Base-by-base conservation (phyloP, 192 early-diverging fungal genomes). In the Backusella sp. region DNA sequence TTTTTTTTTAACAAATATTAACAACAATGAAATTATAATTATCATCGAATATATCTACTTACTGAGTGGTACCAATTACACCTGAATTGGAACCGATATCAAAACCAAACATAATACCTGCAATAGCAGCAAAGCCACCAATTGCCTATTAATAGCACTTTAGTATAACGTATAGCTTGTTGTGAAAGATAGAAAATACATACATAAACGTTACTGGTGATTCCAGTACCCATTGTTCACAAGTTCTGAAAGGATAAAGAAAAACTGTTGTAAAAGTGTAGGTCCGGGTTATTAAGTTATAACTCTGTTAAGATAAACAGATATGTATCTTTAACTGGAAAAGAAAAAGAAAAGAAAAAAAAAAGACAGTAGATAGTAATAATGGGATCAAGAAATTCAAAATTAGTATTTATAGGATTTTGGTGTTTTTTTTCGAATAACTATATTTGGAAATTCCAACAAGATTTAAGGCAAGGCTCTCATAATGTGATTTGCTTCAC, bases 41-140 rank as follows among this genome's bases (percentile, higher is more conserved):
- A 21, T 14, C 26, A 46, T 32, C 17, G 19, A 39, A 34, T 21
- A 21, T 36, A 4, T 23, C 15, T 46, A 42, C 76, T 62, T 77
- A 77, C 76, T 78, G 77, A 4, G 0, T 6, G 6, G 81, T 86
- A 67, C 87, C 83, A 39, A 88, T 84, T 39, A 86, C 78, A 68
- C 87, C 87, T 32, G 72, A 73, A 62, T 65, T 73, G 1, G 72
- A 73, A 65, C 72, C 84, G 76, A 88, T 88, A 69, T 88, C 87
- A 66, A 84, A 88, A 76, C 87, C 87, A 76, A 88, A 86, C 73
- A 86, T 84, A 74, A 88, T 79, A 78, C 87, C 85, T 78, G 81
- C 86, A 82, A 88, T 81, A 71, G 86, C 80, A 23, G 86, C 86
- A 74, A 86, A 88, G 1, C 76, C 76, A 73, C 86, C 86, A 66